Percentiles rank a stretch among this genome's conserved stretches.
phyloP scores from a whole-genome alignment of 306 rosid species.

The Quercus aquifolioides region DNA sequence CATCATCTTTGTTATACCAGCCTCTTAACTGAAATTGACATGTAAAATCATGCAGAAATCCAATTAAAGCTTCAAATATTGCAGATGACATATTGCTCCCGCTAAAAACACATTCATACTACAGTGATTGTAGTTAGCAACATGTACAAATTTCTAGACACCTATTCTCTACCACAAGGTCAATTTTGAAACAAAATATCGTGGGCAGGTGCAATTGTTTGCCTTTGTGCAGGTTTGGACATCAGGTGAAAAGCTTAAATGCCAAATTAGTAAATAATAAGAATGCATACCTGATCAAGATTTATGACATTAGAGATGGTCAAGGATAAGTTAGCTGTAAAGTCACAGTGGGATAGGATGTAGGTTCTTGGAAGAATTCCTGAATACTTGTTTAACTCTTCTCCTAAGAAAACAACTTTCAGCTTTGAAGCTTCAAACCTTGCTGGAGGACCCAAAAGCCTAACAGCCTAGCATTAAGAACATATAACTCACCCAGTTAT shows the following conservation, averaged over 20 bases:
- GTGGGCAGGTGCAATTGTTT: background rate
- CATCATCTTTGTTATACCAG: conserved; percentile 94
- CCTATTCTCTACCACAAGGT: no score
- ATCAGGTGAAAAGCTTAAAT: background rate
- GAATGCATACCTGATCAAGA: conserved; percentile 73
- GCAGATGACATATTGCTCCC: no score
- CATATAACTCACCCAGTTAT: background rate
- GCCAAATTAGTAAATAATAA: background rate
- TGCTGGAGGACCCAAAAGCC: conserved; percentile 79
- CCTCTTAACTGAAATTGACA: conserved; percentile 70
- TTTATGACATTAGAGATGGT: conserved; percentile 88
- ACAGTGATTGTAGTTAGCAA: no score
- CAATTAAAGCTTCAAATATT: no score
- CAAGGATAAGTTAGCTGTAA: conserved; percentile 89
- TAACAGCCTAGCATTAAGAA: conserved; percentile 47
- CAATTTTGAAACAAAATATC: background rate
- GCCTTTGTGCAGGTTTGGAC: background rate
- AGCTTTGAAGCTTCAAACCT: conserved; percentile 86
- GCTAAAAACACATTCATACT: no score
- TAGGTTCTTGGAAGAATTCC: conserved; percentile 88
- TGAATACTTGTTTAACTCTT: conserved; percentile 44
- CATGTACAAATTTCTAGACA: no score
- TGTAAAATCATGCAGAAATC: conserved; percentile 1
- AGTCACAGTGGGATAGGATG: conserved; percentile 91
- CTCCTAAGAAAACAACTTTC: conserved; percentile 66